Conservation (phyloP, 768 basidiomycete genomes). For the Ramaria rubella region DNA sequence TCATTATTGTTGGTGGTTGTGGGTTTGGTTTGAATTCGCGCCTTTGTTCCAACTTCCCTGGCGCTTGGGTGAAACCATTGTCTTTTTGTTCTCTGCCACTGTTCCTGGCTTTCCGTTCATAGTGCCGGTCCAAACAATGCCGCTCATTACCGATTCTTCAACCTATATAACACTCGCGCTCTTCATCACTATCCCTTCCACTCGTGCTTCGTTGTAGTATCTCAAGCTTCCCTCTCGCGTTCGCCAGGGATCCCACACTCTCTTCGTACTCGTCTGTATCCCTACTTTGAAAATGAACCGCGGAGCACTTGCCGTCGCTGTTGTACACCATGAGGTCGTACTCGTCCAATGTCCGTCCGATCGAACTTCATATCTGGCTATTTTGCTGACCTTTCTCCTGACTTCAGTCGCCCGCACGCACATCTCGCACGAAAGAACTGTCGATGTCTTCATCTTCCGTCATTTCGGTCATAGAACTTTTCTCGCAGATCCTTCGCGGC, state of each 20-base stretch:
- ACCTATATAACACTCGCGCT: background rate
- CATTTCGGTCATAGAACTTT: constrained; percentile 64
- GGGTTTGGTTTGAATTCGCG: too few species aligned
- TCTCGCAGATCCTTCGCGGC: constrained; percentile 46
- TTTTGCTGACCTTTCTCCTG: constrained; percentile 8
- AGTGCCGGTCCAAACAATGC: too few species aligned
- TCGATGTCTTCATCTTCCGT: constrained; percentile 60
- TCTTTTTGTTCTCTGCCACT: too few species aligned
- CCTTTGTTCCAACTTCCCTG: too few species aligned
- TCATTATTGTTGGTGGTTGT: too few species aligned
- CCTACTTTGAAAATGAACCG: constrained; percentile 18
- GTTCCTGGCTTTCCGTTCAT: too few species aligned
- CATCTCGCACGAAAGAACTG: constrained; percentile 44
- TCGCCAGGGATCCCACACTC: background rate
- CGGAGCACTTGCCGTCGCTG: constrained; percentile 59
- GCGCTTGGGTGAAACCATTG: too few species aligned
- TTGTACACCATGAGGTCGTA: constrained; percentile 62
- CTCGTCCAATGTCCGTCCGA: constrained; percentile 54
- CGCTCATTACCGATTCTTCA: too few species aligned
- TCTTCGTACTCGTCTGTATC: constrained; percentile 1
- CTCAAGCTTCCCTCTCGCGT: background rate
- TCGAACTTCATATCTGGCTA: background rate
- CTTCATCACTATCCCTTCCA: background rate
- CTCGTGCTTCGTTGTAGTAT: background rate
- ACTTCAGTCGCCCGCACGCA: constrained; percentile 50